Conservation (phyloP, 2,329 filamentous ascomycete species). For the Lasiodiplodia hormozganensis region DNA sequence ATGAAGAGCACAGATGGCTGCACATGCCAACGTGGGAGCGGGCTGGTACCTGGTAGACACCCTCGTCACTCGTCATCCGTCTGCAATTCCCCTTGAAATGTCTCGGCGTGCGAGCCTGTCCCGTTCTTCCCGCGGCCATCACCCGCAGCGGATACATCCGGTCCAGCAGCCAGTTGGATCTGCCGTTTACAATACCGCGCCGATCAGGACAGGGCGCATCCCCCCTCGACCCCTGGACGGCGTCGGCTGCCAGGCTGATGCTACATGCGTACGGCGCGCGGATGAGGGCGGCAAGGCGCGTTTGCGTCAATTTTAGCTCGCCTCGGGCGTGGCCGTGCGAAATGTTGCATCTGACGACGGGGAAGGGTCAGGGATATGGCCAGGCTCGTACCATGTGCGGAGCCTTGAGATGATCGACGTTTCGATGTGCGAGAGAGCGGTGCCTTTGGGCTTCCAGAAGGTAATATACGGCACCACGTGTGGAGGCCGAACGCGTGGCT, state of each 20-base stretch:
- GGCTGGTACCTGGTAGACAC: slow-evolving; percentile 24
- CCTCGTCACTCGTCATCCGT: slow-evolving; percentile 22
- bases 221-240: neutral
- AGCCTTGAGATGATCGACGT: slow-evolving; percentile 9
- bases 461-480: neutral
- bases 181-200: slow-evolving; percentile 7
- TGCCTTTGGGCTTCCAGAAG: slow-evolving; percentile 1
- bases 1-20: slow-evolving; percentile 19
- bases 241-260: neutral
- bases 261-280: neutral
- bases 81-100: slow-evolving; percentile 9
- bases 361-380: slow-evolving; percentile 12
- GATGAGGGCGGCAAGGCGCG: slow-evolving; percentile 14
- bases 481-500: neutral
- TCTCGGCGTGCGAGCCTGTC: slow-evolving; percentile 19
- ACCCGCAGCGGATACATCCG: slow-evolving; percentile 25
- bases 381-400: slow-evolving; percentile 3
- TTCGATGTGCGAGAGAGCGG: slow-evolving; percentile 3
- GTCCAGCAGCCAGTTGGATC: slow-evolving; percentile 17
- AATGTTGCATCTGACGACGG: slow-evolving; percentile 23
- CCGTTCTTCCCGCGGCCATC: slow-evolving; percentile 16
- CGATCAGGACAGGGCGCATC: slow-evolving; percentile 21
- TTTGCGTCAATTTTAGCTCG: slow-evolving; percentile 21
- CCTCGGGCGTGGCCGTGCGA: slow-evolving; percentile 3
- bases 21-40: slow-evolving; percentile 16